Evolutionary conservation across 257 asterid species (phyloP), one percentile per base, ranked within the genome.

Genomic region (Marsdenia floribunda): DNA sequence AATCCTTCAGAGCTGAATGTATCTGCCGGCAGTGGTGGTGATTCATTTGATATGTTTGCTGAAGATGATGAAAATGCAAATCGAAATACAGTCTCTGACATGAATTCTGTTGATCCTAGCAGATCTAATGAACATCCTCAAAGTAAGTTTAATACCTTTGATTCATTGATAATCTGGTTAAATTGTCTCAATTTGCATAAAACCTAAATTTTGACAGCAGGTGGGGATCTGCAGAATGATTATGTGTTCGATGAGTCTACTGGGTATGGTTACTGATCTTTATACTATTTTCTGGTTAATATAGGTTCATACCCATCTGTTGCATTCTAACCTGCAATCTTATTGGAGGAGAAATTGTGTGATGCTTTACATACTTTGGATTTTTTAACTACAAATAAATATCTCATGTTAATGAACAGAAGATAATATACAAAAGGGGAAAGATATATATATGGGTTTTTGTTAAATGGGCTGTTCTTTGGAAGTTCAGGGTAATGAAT

Each of bases 231-330:
- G 80, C 93, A 87, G 76, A 83, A 76, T 50, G 99, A 92, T 82
- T 95, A 83, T 75, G 88, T 82, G 44, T 92, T 84, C 47, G 99
- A 95, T 73, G 97, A 95, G 42, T 76, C 97, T 70, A 82, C 96
- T 66, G 99, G 99, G 96, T 94, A 92, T 75, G 83, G 33, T 38
- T 63, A 26, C 76, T 57, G 66, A 49, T 74, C 44, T 83, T 53
- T 74, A 15, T 75, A 21, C 61, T 68, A 49, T 46, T 73, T 55
- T 55, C 61, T 10, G 12, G n/a, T 73, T 29, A 60, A 24, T 26
- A 47, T 72, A 37, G 55, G n/a, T 33, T 46, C 22, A 33, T 49
- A 21, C 76, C 65, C 13, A 3, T 60, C 35, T 53, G 8, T 42
- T 68, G 29, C 13, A 69, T 42, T 46, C 72, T 47, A 0, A 19